Base-by-base conservation (phyloP, 495 filamentous ascomycete genomes). In the Trichocladium antarcticum region DNA sequence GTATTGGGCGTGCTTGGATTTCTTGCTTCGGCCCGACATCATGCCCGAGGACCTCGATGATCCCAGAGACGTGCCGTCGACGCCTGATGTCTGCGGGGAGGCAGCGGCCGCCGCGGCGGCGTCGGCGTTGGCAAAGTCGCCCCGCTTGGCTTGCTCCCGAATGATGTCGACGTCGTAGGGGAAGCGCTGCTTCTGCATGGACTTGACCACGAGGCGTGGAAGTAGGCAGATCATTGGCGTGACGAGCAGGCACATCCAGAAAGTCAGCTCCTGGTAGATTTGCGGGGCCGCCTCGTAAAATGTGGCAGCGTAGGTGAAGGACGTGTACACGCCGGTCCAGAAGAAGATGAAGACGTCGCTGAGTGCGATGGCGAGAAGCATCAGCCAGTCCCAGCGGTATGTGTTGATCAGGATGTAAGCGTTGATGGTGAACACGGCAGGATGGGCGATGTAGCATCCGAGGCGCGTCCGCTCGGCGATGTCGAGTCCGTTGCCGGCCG, bases 381-480 rank as follows among this genome's bases (percentile, higher is more conserved):
- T 87, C 57, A 97, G 71, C 90, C 90, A 97, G 64, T 99, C 93
- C 93, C 93, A 97, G 49, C 89, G 75, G 64, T 92, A 97, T 5
- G 85, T 89, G 64, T 99, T 99, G 69, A 99, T 76, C 53, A 97
- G 70, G 57, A 99, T 83, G 71, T 97, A 99, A 46, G 81, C 62
- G 61, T 99, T 99, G 68, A 94, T 92, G 37, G 81, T 82, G 57
- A 95, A 71, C 37, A 93, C 80, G 12, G 86, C 79, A 42, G 83
- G 85, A 42, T 80, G 76, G 3, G 79, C 88, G 46, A 96, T 77
- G 57, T 87, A 87, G 43, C 84, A 72, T 48, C 93, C 93, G 58
- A 99, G 81, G 43, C 89, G 81, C 41, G 79, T 77, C 45, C 82
- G 76, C 59, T 95, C 89, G 45, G 73, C 73, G 31, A 97, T 68